A percentile compares a stretch with the other conserved stretches of the same genome.
phyloP scores from a whole-genome alignment of 129 eudicot genomes.

The Glebionis coronaria region DNA sequence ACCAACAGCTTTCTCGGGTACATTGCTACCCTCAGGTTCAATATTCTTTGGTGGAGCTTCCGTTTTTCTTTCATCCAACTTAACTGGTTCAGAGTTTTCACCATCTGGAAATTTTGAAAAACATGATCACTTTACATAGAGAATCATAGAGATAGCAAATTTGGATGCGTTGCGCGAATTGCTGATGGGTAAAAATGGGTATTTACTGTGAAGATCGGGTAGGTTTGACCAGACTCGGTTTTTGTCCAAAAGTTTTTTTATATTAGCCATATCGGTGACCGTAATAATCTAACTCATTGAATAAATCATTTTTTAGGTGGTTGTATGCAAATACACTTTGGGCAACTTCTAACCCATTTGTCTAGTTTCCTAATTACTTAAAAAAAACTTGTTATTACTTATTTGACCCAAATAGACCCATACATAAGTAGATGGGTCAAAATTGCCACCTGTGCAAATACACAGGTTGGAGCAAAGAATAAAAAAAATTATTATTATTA shows the following conservation, averaged over 20 bases:
- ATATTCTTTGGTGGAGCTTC: slow-evolving; percentile 42
- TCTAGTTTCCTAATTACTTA: not conserved
- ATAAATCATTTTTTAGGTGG: not conserved
- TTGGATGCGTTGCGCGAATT: not conserved
- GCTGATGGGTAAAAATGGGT: not conserved
- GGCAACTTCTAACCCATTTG: not conserved
- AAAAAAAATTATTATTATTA: slow-evolving; percentile 5
- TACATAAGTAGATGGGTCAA: not conserved
- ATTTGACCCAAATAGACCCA: not conserved
- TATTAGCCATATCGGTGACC: not conserved
- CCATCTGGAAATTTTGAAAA: slow-evolving; percentile 41
- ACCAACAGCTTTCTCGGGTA: slow-evolving; percentile 70
- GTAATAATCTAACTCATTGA: not conserved
- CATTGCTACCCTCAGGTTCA: slow-evolving; percentile 50
- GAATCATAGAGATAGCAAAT: not conserved
- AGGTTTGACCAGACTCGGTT: too few species aligned
- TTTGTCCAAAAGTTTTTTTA: not conserved
- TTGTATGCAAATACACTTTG: not conserved
- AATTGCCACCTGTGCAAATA: not conserved
- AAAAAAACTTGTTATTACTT: too few species aligned
- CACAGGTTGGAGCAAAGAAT: too few species aligned
- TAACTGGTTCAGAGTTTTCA: slow-evolving; percentile 47
- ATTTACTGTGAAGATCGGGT: not conserved
- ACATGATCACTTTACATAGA: slow-evolving; percentile 1
- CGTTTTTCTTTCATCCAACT: slow-evolving; percentile 39